Base-by-base conservation (phyloP, 768 basidiomycete genomes). In the Tylopilus cervinicoccineus region DNA sequence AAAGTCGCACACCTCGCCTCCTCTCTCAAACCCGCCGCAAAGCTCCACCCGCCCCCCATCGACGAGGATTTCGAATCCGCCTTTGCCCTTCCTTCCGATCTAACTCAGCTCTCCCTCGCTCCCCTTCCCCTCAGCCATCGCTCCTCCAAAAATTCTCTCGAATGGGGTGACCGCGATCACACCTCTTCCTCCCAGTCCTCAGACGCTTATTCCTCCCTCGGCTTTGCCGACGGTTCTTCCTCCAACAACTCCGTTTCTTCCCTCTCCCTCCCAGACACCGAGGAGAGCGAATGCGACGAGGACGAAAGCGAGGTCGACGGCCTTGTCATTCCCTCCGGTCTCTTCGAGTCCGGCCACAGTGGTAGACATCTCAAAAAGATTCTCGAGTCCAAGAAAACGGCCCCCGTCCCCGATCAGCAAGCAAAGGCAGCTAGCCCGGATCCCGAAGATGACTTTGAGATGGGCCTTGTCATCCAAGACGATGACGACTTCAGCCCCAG, bases 111-210 rank as follows among this genome's bases (percentile, higher is more conserved):
- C 43, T 92, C 90, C 17, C 82, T 93, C 36, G 84, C 85, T 34
- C 87, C 91, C 44, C 71, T 84, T 47, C 80, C 86, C 26, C 79
- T 89, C 17, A 80, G 75, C 54, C 86, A 89, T 61, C 81, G 85
- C 43, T 77, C 85, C 9, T 91, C 90, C 48, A 91, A 91, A 71
- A 81, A 79, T 43, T 90, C 89, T 1, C 74, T 92, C 23, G 88
- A 90, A 69, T 91, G 88, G 87, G 78, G 85, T 26, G 88, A 91
- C 69, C 87, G 80, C 62, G 87, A 92, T 59, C 80, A 86, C 38
- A 86, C 89, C 2, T 81, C 78, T 5, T 88, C 88, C 6, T 88
- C 88, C 13, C 86, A 88, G 60, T 91, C 88, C n/a, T 92, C 89
- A 20, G 90, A 92, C 63, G 80, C 86, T 9, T 90, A 88, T 58